Evolutionary conservation across 179 eudicot species (phyloP).

Genomic region (Beta corolliflora): DNA sequence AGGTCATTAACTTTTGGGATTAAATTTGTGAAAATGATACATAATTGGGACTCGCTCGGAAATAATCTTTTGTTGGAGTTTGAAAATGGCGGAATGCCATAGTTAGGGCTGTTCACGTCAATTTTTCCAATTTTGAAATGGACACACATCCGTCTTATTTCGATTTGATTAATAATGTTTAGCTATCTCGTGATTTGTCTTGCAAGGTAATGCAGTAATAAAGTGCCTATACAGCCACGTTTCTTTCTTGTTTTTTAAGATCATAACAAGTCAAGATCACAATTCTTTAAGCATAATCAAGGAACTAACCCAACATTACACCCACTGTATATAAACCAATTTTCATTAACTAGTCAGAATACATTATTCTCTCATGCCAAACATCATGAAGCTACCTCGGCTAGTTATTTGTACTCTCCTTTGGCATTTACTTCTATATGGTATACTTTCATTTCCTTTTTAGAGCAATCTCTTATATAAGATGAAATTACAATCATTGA

Average conservation of each 20-base stretch:
- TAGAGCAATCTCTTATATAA: no score
- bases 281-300: constrained; percentile 56
- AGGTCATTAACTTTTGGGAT: no score
- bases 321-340: constrained; percentile 13
- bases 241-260: constrained; percentile 32
- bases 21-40: no score
- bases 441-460: constrained; percentile 21
- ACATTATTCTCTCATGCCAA: neutral
- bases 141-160: no score
- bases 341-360: neutral
- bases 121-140: no score
- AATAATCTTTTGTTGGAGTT: no score
- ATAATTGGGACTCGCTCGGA: no score
- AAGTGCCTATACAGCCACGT: neutral
- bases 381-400: constrained; percentile 31
- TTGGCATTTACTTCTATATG: constrained; percentile 30
- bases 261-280: constrained; percentile 13
- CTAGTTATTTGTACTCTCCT: constrained; percentile 7
- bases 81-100: no score
- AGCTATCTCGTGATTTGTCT: neutral
- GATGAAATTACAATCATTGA: no score
- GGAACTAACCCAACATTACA: constrained; percentile 7
- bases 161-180: neutral
- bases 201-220: constrained; percentile 4
- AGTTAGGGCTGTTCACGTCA: no score